These are phyloP conservation scores for Massarina eburnea DNA, from an alignment of 2,329 filamentous ascomycete species.

Conservation along the genomic window DNA sequence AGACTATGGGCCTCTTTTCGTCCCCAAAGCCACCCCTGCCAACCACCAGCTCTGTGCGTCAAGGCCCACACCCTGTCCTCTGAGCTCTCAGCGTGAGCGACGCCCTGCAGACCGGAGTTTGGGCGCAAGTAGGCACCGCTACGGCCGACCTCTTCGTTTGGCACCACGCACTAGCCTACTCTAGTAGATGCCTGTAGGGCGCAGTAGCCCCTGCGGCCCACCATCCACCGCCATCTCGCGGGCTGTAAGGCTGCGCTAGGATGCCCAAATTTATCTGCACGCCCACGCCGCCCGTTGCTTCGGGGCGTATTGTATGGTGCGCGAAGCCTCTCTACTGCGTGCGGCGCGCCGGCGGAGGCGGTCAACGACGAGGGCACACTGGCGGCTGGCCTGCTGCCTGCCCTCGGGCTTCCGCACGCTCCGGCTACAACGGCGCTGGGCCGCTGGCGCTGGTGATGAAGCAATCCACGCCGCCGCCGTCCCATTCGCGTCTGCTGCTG, in stretches of 20 bases:
- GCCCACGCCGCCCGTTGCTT: neutral
- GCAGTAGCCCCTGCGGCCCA: neutral
- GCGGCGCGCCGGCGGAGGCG: neutral
- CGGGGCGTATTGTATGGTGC: neutral
- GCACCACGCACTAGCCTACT: neutral
- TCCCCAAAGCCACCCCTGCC: slow-evolving; percentile 2
- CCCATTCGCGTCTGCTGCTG: too few relatives aligned
- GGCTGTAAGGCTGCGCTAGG: slow-evolving; percentile 1
- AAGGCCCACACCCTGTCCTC: slow-evolving; percentile 6
- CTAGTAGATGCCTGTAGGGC: neutral
- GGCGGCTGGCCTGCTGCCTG: neutral
- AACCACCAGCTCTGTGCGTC: slow-evolving; percentile 9
- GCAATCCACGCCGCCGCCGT: too few relatives aligned
- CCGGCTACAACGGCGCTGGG: too few relatives aligned
- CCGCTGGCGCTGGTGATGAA: too few relatives aligned
- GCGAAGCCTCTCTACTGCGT: neutral
- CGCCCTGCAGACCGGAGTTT: slow-evolving; percentile 2
- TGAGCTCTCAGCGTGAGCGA: neutral
- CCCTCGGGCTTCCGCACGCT: too few relatives aligned
- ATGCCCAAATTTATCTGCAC: slow-evolving; percentile 1
- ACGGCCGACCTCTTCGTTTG: neutral
- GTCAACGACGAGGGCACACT: neutral
- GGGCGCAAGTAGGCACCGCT: slow-evolving; percentile 1
- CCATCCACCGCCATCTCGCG: neutral
- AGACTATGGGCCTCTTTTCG: slow-evolving; percentile 1